Base-by-base conservation (phyloP, 306 rosid genomes). In the Phaseolus lunatus region DNA sequence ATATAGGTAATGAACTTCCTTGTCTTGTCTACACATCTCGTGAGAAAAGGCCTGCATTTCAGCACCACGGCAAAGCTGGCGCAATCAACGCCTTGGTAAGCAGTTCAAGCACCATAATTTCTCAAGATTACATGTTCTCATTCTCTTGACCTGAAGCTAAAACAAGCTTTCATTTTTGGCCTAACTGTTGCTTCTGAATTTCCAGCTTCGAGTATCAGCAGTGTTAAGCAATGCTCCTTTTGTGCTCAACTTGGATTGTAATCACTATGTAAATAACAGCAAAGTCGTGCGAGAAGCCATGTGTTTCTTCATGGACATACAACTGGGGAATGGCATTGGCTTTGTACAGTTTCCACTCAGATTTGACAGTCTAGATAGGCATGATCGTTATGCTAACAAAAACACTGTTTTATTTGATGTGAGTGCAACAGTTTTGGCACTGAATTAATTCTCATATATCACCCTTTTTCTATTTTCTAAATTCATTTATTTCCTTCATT, bases 301-400 rank as follows among this genome's bases (percentile, higher is more conserved):
- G 98, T 94, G 98, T 68, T 94, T 94, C 91, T 88, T 94, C 71
- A 89, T 90, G 97, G 98, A 94, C 66, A 91, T 96, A 33, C 97
- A 90, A 82, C 78, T 88, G 31, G 98, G 98, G 63, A 94, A 84
- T 80, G 84, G 76, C 80, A 89, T 94, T 61, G 92, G 90, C 74
- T 92, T 92, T 78, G 97, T 94, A 20, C 98, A 94, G 76, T 94
- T 94, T 89, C 98, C 98, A 8, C 87, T 88, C 75, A 88, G 97
- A 87, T 94, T 94, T 49, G 98, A 90, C 58, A 91, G 98, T 74
- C 95, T 94, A 24, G 98, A 94, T 65, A 90, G 75, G 81, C 70
- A 89, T 16, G 98, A 94, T 79, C 95, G 98, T 64, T 94, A 94
- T 22, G 98, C 98, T 77, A 94, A 94, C 87, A 92, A 89, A 74